Evolutionary conservation across 140 eudicot genomes (phyloP).

Genomic region (Senecio squalidus): DNA sequence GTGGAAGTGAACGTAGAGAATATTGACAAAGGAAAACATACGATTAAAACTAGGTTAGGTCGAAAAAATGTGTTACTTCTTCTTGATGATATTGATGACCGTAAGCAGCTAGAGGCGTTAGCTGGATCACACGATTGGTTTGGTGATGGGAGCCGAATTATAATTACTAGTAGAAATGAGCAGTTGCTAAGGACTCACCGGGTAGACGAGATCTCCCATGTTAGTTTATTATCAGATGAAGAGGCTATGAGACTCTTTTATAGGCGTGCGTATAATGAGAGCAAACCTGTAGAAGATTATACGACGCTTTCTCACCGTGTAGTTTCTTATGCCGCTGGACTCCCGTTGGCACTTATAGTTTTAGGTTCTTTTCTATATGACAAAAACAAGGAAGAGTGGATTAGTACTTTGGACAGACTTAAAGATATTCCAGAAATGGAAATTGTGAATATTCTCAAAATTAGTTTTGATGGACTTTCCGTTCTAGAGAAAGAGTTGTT

Average conservation of each 20-base stretch:
- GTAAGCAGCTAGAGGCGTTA: background rate
- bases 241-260: background rate
- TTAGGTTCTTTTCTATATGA: background rate
- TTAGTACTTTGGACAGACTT: background rate
- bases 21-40: background rate
- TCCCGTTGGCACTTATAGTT: background rate
- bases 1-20: background rate
- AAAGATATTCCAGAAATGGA: background rate
- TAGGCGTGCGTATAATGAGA: background rate
- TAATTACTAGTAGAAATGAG: background rate
- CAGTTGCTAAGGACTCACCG: background rate
- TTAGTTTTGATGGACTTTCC: background rate
- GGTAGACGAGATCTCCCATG: background rate
- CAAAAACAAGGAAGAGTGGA: background rate
- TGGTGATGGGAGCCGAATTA: background rate
- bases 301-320: background rate
- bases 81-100: background rate
- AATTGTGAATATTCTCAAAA: background rate
- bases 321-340: background rate
- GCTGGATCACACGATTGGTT: background rate
- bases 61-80: background rate
- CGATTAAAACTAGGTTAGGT: background rate
- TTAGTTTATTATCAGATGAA: background rate
- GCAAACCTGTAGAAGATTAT: background rate
- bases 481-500: background rate